These are phyloP conservation scores for Isoetes engelmannii DNA, from an alignment of 83 land plant genomes.

Conservation along the genomic window DNA sequence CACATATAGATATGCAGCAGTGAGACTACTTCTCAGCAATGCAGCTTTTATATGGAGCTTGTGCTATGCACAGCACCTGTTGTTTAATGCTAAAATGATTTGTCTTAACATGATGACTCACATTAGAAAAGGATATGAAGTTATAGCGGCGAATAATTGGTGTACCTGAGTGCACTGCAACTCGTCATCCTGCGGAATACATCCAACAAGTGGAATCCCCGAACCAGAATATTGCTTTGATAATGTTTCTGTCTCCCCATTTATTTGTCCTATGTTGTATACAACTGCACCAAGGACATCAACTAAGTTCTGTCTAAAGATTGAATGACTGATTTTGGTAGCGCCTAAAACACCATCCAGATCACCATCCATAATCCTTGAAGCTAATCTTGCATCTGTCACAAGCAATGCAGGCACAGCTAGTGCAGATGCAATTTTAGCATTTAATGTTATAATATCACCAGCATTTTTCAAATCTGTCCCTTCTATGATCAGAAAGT, in stretches of 20 bases:
- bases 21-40: too few relatives aligned
- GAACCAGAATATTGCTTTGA: not conserved
- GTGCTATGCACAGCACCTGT: too few relatives aligned
- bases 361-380: not conserved
- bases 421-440: not conserved
- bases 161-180: too few relatives aligned
- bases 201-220: not conserved
- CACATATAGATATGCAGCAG: too few relatives aligned
- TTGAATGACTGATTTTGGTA: not conserved
- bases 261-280: not conserved
- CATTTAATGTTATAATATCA: not conserved
- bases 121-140: too few relatives aligned
- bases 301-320: not conserved
- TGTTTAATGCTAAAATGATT: too few relatives aligned
- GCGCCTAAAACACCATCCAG: not conserved
- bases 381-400: not conserved
- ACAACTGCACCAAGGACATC: not conserved
- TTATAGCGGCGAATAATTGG: too few relatives aligned
- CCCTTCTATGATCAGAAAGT: conserved; percentile 1
- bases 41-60: too few relatives aligned
- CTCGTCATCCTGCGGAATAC: too few relatives aligned
- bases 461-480: not conserved
- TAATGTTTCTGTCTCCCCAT: not conserved
- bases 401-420: not conserved
- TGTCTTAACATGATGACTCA: too few relatives aligned